These are phyloP conservation scores for Ophiostoma tasmaniense DNA, from an alignment of 2,329 filamentous ascomycete species.

Conservation along the genomic window DNA sequence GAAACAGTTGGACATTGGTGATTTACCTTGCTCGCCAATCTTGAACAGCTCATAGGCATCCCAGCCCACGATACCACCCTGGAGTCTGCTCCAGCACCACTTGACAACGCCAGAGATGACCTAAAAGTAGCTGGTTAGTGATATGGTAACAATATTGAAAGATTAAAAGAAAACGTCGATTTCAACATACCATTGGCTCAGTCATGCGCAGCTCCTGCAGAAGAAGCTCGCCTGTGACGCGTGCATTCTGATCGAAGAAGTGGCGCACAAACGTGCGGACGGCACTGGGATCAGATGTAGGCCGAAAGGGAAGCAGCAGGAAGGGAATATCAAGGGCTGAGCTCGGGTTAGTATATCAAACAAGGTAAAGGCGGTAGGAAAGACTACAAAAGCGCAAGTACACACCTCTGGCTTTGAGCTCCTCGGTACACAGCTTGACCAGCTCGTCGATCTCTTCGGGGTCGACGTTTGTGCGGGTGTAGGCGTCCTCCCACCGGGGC, in stretches of 20 bases:
- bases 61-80: slow-evolving; percentile 90
- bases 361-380: background rate
- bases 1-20: background rate
- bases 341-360: slow-evolving; percentile 1
- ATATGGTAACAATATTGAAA: background rate
- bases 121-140: slow-evolving; percentile 37
- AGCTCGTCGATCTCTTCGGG: slow-evolving; percentile 89
- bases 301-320: slow-evolving; percentile 86
- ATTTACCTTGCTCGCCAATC: slow-evolving; percentile 75
- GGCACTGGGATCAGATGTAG: slow-evolving; percentile 82
- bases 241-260: slow-evolving; percentile 68
- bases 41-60: slow-evolving; percentile 95
- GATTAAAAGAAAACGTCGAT: background rate
- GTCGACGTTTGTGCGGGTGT: slow-evolving; percentile 70
- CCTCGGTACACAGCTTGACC: slow-evolving; percentile 72
- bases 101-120: slow-evolving; percentile 90
- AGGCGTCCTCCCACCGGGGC: slow-evolving; percentile 81
- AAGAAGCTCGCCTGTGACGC: slow-evolving; percentile 60
- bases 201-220: slow-evolving; percentile 82
- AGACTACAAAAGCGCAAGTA: slow-evolving; percentile 15
- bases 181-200: slow-evolving; percentile 69
- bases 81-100: slow-evolving; percentile 95
- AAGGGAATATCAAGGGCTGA: slow-evolving; percentile 84
- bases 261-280: slow-evolving; percentile 88
- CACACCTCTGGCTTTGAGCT: slow-evolving; percentile 91